phyloP scores from a whole-genome alignment of 1,284 basidiomycete genomes.

The Ganoderma lingzhi region DNA sequence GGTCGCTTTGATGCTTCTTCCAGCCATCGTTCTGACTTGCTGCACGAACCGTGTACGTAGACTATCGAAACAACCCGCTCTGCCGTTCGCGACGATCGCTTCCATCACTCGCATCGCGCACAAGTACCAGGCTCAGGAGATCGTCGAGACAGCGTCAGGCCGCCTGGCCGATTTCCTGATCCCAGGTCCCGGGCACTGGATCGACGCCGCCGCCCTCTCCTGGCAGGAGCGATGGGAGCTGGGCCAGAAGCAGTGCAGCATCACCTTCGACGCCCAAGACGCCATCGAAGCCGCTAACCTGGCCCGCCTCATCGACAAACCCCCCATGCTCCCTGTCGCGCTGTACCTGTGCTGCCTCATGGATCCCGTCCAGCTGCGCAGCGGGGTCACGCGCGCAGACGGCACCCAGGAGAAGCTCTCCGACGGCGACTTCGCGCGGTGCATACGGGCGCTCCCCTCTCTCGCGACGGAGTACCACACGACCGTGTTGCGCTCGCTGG shows the following conservation, averaged over 20 bases:
- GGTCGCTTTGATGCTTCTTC: neutral
- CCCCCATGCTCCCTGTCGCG: constrained; percentile 8
- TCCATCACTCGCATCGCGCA: constrained; percentile 16
- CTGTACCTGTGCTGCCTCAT: constrained; percentile 13
- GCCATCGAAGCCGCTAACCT: constrained; percentile 10
- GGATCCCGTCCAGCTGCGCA: neutral
- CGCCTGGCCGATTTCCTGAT: constrained; percentile 10
- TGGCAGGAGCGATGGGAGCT: constrained; percentile 7
- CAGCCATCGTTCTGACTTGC: neutral
- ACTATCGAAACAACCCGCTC: neutral
- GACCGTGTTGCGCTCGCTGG: neutral
- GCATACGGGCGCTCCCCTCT: neutral
- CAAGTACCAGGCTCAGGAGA: constrained; percentile 14
- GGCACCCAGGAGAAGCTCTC: neutral
- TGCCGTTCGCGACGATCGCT: constrained; percentile 1
- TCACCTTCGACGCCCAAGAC: constrained; percentile 1
- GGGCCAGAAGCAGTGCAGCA: neutral
- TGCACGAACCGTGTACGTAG: neutral
- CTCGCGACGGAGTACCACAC: neutral
- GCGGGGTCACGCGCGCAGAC: constrained; percentile 8
- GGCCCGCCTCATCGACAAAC: neutral
- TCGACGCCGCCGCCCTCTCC: neutral
- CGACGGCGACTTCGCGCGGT: constrained; percentile 8
- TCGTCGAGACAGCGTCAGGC: neutral
- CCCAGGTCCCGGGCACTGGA: neutral